Base-by-base conservation (phyloP, 495 filamentous ascomycete species). In the Parachaetomium inaequale region DNA sequence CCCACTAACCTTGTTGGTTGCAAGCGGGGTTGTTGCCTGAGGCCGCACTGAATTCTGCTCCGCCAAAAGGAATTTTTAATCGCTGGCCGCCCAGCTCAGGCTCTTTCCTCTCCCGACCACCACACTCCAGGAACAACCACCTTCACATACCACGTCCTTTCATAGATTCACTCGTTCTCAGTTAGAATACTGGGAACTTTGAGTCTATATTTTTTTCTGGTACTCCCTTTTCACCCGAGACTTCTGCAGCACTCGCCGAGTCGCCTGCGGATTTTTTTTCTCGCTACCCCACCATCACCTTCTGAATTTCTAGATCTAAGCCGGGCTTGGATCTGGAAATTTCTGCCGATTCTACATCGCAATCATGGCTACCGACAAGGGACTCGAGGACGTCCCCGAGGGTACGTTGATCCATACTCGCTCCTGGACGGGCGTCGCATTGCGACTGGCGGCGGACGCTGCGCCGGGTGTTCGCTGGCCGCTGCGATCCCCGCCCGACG, bases 351-450 rank as follows among this genome's bases (percentile, higher is more conserved):
- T 29, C 57, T 59, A 71, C 81, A 79, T 77, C 85, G 85, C 90
- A 93, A 97, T 88, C 84, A 97, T 97, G 93, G 92, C 91, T 88
- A 83, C 82, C 71, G 89, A 92, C 68, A 96, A 96, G 83, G 93
- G 93, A 78, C 90, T 97, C 79, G 93, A 97, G 85, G 93, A 97
- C 73, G 85, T 97, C 78, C 86, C 88, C 70, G 91, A 93, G 82
- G 83, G 91, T 94, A 84, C 72, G 88, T 79, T 65, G 45, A 8
- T 43, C 25, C 45, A 36, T 14, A 12, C n/a, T 52, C 23, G 31
- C 6, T 12, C 0, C 6, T 19, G 19, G 1, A 26, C 23, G 29
- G 23, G 53, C 21, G 31, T 40, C 19, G n/a, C 40, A 34, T 29
- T 32, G 36, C 49, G 58, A 51, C 19, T 8, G 26, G 23, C 28